Evolutionary conservation across 257 asterid genomes (phyloP), one percentile per base, ranked within the genome.

Genomic region (Leonotis leonurus): DNA sequence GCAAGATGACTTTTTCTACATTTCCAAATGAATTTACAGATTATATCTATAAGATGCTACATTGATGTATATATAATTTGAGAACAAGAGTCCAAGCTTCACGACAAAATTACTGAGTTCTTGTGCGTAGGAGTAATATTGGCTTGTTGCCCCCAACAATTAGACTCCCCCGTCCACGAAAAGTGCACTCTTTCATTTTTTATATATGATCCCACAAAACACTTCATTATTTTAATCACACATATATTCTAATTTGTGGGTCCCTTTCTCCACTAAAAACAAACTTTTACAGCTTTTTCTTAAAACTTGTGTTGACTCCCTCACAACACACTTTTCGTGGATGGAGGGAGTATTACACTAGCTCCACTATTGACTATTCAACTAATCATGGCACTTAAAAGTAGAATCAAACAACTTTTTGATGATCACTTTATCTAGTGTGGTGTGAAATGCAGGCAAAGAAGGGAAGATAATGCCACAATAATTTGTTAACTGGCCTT

Each of bases 401-500:
- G 10, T 55, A 32, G 44, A 29, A 53, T 17, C 41, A 32, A 26
- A 29, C 16, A 32, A 32, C 44, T 32, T 17, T 16, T 1, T 16
- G 29, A 56, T 56, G 3, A 10, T 55, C 44, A 8, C 17, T 6
- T 9, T 14, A 30, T 54, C 14, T 17, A 4, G 26, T 4, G 27
- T 32, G 25, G 16, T 30, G n/a, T 24, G 25, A 54, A 11, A 4
- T 11, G 63, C 63, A 21, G 33, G 21, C 7, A 35, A 35, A 33
- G 48, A 35, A 35, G 48, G 48, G 48, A 52, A 37, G 22, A 5
- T 41, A 56, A 48, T 46, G 62, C 45, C 27, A 50, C 17, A 13
- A 50, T 18, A 56, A 52, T 60, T 60, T 32, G 68, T 55, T 20
- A 74, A 57, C 77, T 55, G 68, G 83, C 99, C 99, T 89, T 89